Evolutionary conservation across 345 rosid species (phyloP), one percentile per base, ranked within the genome.

Genomic region (Hibiscus syriacus): DNA sequence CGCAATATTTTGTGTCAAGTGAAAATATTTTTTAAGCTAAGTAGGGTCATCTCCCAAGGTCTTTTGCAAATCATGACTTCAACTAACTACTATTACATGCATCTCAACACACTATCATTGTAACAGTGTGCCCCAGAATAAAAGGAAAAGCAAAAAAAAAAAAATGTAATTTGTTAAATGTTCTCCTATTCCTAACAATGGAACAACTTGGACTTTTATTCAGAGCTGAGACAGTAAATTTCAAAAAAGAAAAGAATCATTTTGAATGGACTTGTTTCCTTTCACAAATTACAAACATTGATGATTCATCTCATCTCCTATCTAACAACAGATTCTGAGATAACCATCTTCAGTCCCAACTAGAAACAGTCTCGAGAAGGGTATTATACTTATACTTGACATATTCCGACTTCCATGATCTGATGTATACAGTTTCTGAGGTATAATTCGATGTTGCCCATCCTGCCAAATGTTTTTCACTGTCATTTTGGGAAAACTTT

Each of bases 311-410:
- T 16, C 63, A 59, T 36, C 46, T 36, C 17, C 11, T 4, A 61
- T 61, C 76, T 80, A 92, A 77, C 92, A 84, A 61, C 97, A 92
- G 49, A 87, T 84, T 79, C 92, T 79, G 43, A 92, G 65, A 80
- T 84, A 78, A 49, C 98, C 96, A 71, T 92, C 97, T 68, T 90
- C 95, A 19, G 89, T 85, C 77, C 98, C 97, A 49, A 90, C 93
- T 48, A 86, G 74, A 83, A 92, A 90, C 81, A 90, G 71, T 55
- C 92, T 75, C 0, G 97, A 92, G 70, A 80, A 84, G 25, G 97
- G 89, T 17, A 88, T 78, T 70, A 92, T 90, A 72, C 83, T 77
- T 69, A 92, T 88, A 64, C 91, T 85, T 2, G 98, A 85, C 81
- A 80, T 8, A 53, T 84, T 83, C 64, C 83, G 83, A 4, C 77